A percentile compares a stretch with the other conserved stretches of the same genome.
Conservation (phyloP, 1,139 yeast species). For the Yamadazyma songkhlaensis region DNA sequence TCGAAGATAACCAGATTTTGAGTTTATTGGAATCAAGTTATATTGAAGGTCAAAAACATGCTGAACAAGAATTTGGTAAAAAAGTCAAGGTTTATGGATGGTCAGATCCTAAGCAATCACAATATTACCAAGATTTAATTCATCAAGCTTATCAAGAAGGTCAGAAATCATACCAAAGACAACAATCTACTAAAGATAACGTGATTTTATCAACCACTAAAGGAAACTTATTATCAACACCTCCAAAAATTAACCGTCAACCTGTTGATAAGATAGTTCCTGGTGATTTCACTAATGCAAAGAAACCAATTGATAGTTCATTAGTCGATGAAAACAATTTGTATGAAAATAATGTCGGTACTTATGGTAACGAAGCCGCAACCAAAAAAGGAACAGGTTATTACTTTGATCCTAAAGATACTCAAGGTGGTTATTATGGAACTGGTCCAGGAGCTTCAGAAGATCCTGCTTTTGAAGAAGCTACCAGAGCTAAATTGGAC, state of each 20-base stretch:
- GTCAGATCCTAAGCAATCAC: conserved; percentile 6
- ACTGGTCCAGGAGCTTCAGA: neutral
- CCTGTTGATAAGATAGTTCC: conserved; percentile 27
- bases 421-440: conserved; percentile 32
- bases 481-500: conserved; percentile 26
- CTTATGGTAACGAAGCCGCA: conserved; percentile 29
- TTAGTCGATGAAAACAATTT: conserved; percentile 14
- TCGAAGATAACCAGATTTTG: conserved; percentile 3
- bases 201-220: conserved; percentile 19
- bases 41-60: conserved; percentile 23
- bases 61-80: conserved; percentile 14
- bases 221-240: conserved; percentile 31
- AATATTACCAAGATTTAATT: conserved; percentile 6
- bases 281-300: conserved; percentile 35
- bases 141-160: conserved; percentile 7
- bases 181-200: neutral
- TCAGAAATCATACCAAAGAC: conserved; percentile 1
- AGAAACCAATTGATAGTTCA: conserved; percentile 27
- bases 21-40: conserved; percentile 18
- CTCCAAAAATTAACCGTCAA: conserved; percentile 27
- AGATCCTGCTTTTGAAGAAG: conserved; percentile 16
- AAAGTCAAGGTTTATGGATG: conserved; percentile 14
- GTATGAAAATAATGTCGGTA: conserved; percentile 21
- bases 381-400: conserved; percentile 29
- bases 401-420: conserved; percentile 36